Evolutionary conservation across 306 rosid species (phyloP).

Genomic region (Glycine soja): DNA sequence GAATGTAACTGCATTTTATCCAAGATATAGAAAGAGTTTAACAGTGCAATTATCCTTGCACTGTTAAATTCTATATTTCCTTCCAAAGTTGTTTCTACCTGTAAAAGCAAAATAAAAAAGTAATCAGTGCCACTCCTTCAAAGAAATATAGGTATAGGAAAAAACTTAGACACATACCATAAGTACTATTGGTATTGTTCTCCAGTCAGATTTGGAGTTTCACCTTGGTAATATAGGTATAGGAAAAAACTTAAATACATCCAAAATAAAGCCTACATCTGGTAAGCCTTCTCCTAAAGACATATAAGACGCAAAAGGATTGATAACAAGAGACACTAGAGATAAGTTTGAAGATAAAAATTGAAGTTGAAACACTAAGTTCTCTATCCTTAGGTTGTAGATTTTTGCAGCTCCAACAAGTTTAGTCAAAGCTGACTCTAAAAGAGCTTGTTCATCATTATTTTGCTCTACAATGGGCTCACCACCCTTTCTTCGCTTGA

Average conservation of each 20-base stretch:
- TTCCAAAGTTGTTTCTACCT: constrained; percentile 75
- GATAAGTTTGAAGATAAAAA: background rate
- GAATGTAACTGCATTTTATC: constrained; percentile 76
- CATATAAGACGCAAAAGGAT: background rate
- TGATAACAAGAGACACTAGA: constrained; percentile 16
- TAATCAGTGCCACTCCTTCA: constrained; percentile 34
- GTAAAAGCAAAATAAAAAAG: constrained; percentile 38
- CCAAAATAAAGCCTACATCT: constrained; percentile 92
- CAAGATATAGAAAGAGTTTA: constrained; percentile 80
- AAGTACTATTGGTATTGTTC: no score
- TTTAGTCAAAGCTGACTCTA: constrained; percentile 72
- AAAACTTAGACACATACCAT: no score
- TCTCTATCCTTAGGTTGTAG: constrained; percentile 71
- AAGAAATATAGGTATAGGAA: background rate
- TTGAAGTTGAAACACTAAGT: constrained; percentile 12
- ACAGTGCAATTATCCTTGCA: constrained; percentile 62
- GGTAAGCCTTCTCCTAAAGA: constrained; percentile 86
- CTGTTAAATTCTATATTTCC: constrained; percentile 67
- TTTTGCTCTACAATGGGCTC: constrained; percentile 55
- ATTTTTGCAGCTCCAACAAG: constrained; percentile 79
- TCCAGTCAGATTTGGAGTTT: no score
- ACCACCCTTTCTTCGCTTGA: constrained; percentile 64
- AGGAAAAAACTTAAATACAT: no score
- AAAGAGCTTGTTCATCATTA: constrained; percentile 71
- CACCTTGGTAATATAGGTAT: no score